Evolutionary conservation across 495 filamentous ascomycete genomes (phyloP).

Genomic region (Aspergillus heteromorphus): DNA sequence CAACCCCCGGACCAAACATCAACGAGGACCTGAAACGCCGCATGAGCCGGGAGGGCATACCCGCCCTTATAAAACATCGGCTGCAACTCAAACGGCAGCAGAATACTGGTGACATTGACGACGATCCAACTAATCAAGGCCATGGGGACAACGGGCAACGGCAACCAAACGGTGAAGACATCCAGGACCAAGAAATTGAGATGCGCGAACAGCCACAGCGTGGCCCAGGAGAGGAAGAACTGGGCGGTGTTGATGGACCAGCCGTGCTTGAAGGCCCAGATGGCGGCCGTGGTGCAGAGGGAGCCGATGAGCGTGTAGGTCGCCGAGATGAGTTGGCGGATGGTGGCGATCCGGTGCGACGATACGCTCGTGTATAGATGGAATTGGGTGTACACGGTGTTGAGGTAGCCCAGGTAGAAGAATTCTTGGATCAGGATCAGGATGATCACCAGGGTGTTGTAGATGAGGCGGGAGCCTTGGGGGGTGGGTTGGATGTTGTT

Average conservation of each 20-base stretch:
- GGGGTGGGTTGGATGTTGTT: conserved; percentile 41
- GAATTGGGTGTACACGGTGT: conserved; percentile 38
- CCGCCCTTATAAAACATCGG: conserved; percentile 44
- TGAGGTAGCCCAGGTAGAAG: conserved; percentile 44
- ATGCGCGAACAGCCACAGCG: conserved; percentile 48
- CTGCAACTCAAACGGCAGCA: conserved; percentile 43
- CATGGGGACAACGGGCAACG: conserved; percentile 39
- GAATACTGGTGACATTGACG: conserved; percentile 39
- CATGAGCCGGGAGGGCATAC: conserved; percentile 44
- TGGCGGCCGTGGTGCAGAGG: conserved; percentile 38
- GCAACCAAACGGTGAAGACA: conserved; percentile 40
- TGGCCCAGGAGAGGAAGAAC: conserved; percentile 43
- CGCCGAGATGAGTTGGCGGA: conserved; percentile 33
- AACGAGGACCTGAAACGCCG: conserved; percentile 36
- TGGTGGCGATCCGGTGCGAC: conserved; percentile 36
- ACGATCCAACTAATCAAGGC: conserved; percentile 45
- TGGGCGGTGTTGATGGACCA: conserved; percentile 45
- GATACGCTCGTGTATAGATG: conserved; percentile 34
- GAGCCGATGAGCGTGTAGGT: conserved; percentile 43
- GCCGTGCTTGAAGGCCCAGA: conserved; percentile 46
- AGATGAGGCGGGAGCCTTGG: conserved; percentile 46
- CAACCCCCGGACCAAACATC: conserved; percentile 18
- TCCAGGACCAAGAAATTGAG: conserved; percentile 47
- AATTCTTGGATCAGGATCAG: conserved; percentile 48
- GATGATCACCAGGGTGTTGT: conserved; percentile 49